phyloP scores from a whole-genome alignment of 2,329 filamentous ascomycete species.

The Sarocladium brachiariae region DNA sequence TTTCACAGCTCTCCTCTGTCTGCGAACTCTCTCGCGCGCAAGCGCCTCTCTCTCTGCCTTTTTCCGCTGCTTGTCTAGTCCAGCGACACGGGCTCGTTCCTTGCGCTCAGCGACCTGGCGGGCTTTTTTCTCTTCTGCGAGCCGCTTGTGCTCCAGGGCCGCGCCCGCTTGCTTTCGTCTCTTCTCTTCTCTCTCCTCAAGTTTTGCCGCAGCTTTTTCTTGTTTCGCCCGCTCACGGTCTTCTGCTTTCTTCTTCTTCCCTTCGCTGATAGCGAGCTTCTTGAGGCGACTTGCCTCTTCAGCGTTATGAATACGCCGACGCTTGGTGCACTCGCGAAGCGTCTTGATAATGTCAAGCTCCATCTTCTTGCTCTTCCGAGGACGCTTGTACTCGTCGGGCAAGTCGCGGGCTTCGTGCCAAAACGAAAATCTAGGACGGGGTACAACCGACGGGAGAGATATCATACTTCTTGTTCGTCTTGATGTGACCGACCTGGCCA shows the following conservation, averaged over 20 bases:
- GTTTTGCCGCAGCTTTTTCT: constrained; percentile 7
- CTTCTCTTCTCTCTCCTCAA: constrained; percentile 1
- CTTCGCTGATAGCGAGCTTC: neutral
- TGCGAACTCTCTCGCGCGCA: neutral
- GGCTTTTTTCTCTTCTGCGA: constrained; percentile 11
- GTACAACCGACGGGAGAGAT: constrained; percentile 8
- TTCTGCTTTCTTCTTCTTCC: neutral
- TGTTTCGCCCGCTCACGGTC: neutral
- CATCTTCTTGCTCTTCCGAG: constrained; percentile 4
- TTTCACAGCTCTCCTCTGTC: neutral
- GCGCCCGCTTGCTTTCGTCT: neutral
- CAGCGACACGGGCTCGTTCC: neutral
- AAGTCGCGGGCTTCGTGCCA: constrained; percentile 4
- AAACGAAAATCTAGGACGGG: constrained; percentile 4
- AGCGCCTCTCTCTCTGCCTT: constrained; percentile 9
- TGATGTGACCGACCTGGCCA: constrained; percentile 94
- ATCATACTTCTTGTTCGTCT: constrained; percentile 94
- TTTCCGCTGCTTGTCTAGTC: constrained; percentile 2
- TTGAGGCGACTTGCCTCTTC: neutral
- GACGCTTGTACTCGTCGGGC: constrained; percentile 12
- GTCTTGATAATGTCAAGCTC: neutral
- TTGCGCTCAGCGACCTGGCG: constrained; percentile 10
- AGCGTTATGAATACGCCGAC: neutral
- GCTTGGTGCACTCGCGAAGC: constrained; percentile 3
- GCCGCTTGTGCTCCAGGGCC: neutral